phyloP scores from a whole-genome alignment of 768 basidiomycete species.

The Psilocybe sp. region DNA sequence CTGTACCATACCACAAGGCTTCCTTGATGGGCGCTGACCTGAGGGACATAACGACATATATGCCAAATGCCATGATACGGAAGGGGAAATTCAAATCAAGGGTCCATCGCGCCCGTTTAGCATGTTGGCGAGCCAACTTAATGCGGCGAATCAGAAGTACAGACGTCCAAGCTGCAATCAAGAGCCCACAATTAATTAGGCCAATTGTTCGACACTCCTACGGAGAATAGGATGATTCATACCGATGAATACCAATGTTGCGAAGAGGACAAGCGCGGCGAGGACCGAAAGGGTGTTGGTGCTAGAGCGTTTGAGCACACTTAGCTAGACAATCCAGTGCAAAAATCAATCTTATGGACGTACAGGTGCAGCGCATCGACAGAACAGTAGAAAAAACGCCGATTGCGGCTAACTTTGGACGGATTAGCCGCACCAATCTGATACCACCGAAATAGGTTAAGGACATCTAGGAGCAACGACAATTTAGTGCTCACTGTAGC shows the following conservation, averaged over 20 bases:
- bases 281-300: slow-evolving; percentile 38
- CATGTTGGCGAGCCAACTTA: slow-evolving; percentile 18
- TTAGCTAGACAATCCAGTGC: background rate
- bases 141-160: slow-evolving; percentile 36
- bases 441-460: background rate
- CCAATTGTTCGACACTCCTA: background rate
- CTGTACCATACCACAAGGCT: background rate
- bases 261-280: slow-evolving; percentile 37
- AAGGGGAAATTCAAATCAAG: slow-evolving; percentile 43
- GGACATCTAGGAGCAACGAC: background rate
- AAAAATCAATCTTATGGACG: slow-evolving; percentile 7
- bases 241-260: slow-evolving; percentile 39
- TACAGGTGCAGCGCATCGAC: slow-evolving; percentile 35
- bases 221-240: background rate
- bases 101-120: slow-evolving; percentile 16
- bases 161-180: slow-evolving; percentile 35
- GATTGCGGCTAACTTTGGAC: slow-evolving; percentile 36
- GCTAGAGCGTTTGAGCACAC: slow-evolving; percentile 16
- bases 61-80: slow-evolving; percentile 43
- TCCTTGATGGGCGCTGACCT: slow-evolving; percentile 24
- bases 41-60: slow-evolving; percentile 39
- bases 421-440: slow-evolving; percentile 39
- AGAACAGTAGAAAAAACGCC: slow-evolving; percentile 53
- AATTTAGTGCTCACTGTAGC: slow-evolving; percentile 30
- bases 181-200: background rate